Base-by-base conservation (phyloP, 805 yeast species). In the Yarrowia yakushimensis region DNA sequence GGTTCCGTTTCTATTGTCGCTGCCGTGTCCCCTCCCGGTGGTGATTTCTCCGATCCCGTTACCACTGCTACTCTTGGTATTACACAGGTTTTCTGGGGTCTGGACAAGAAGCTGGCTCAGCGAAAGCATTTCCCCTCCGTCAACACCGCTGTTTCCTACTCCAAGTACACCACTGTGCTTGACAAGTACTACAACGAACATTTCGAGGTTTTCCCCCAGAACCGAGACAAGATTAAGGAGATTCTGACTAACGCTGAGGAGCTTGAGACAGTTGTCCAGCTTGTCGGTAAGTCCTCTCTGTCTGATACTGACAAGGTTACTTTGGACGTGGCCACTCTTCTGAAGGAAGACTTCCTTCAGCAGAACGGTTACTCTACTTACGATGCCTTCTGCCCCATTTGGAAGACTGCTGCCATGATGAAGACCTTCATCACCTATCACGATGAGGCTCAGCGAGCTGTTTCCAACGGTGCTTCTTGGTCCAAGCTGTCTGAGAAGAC, bases 61-160 rank as follows among this genome's bases (percentile, higher is more conserved):
- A 94, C 99, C 27, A 93, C 98, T 20, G 85, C 99, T 8, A 94
- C 99, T 34, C 84, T 94, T 73, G 98, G 97, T 88, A 94, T 94
- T 70, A 94, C 99, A n/a, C 99, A 94, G 81, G 99, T 94, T 60
- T 94, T 94, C 81, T 94, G 99, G 99, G 99, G 99, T 79, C 84
- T 94, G 77, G 99, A 94, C 80, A 94, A 94, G 80, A 94, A 93
- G 78, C 84, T 94, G 73, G 99, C 99, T 23, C 99, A 94, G 82
- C 92, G 99, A 83, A 94, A 94, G 80, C 99, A 94, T 81, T 94
- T 94, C 90, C 99, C 99, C 70, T 93, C 98, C 34, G 89, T 94
- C 74, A 94, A 94, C 79, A 94, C 99, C 13, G 83, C 96, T 11
- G 92, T 90, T 25, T 94, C 99, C 20, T 94, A 94, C 79, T 94